Evolutionary conservation across 371 early-diverging fungal species (phyloP), one percentile per base, ranked within the genome.

Genomic region (Dichotomocladium elegans): DNA sequence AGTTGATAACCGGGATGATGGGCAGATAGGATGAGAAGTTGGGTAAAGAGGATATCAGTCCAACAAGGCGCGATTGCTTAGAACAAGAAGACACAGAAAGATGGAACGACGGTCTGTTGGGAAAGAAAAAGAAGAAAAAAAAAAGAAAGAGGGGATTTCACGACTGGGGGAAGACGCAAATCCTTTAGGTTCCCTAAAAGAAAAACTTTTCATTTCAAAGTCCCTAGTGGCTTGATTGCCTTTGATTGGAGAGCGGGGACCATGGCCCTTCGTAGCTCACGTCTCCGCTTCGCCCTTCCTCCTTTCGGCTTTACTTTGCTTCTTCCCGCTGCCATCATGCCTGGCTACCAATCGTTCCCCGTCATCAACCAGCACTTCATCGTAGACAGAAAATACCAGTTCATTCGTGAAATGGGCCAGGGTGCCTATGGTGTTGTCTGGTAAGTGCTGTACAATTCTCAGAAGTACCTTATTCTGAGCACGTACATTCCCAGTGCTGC

Each of bases 321-420:
- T 29, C 19, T 17, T 27, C 46, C 25, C 17, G 24, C 44, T 45
- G 46, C 22, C 52, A 43, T 51, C 41, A 74, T 74, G 75, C 51
- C 71, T 47, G 63, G 61, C 17, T 74, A 74, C 46, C 81, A 83
- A 47, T 74, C 86, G 22, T 85, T 85, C 56, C 81, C 83, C 26
- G 86, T 82, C n/a, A 65, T 85, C 26, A 83, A 83, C 35, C 82
- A 86, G 54, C 81, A 81, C 54, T 86, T 86, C 67, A 77, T 83
- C 57, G 83, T 88, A 35, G 86, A 86, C 62, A 73, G 63, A 61
- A 85, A 85, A 57, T 96, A 90, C 66, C 81, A 82, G 58, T 81
- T 94, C 60, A 77, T 90, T 53, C 80, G 92, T 41, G 91, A 94
- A 63, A 80, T 95, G 69, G 95, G 95, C 40, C 90, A 90, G 63